Percentiles rank a stretch among this genome's conserved stretches.
phyloP scores from a whole-genome alignment of 768 basidiomycete genomes.

The Tubosaeta sp. region DNA sequence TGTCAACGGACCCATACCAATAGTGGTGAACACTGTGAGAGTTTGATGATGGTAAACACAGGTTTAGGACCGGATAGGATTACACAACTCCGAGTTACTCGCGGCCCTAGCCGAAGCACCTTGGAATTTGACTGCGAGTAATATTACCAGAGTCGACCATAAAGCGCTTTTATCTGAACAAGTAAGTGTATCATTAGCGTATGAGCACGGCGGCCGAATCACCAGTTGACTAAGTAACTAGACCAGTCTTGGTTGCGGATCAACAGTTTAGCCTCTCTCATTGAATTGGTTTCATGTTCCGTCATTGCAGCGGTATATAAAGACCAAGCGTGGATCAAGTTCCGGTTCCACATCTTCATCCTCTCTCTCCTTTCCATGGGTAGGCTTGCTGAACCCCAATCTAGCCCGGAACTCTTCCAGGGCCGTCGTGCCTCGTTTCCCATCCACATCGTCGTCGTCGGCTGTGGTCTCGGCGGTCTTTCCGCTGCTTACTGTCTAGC shows the following conservation, averaged over 20 bases:
- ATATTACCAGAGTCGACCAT: too few species aligned
- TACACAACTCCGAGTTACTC: too few species aligned
- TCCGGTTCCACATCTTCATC: neutral
- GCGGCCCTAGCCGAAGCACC: too few species aligned
- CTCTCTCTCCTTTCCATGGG: neutral
- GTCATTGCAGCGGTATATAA: neutral
- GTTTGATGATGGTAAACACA: too few species aligned
- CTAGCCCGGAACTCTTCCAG: conserved; percentile 13
- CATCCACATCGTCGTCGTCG: conserved; percentile 41
- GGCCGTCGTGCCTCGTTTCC: conserved; percentile 22
- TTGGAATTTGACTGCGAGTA: too few species aligned
- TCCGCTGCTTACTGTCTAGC: conserved; percentile 43
- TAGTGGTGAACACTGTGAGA: too few species aligned
- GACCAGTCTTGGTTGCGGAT: neutral
- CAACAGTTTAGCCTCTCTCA: neutral
- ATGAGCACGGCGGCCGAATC: too few species aligned
- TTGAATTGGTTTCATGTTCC: neutral
- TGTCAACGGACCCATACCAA: too few species aligned
- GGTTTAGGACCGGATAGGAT: too few species aligned
- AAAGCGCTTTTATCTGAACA: too few species aligned
- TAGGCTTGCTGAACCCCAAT: neutral
- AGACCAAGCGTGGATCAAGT: neutral
- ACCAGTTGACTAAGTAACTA: neutral
- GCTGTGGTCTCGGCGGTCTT: conserved; percentile 50
- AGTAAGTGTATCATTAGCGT: too few species aligned